Conservation (phyloP, 352 stramenopile genomes). For the Pythium monospermum region DNA sequence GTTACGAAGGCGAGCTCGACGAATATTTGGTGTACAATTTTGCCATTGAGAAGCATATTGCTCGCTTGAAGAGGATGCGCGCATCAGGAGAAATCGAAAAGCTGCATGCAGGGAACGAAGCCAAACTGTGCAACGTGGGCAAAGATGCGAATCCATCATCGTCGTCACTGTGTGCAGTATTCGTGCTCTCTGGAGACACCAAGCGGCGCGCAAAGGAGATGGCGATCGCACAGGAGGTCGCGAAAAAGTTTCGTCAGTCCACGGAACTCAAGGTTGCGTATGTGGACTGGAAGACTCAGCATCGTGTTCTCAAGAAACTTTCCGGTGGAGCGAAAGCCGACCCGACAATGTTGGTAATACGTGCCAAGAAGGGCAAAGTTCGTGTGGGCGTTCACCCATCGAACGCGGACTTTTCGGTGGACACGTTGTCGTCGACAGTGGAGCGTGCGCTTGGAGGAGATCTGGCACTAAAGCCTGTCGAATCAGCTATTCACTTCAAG, state of each 20-base stretch:
- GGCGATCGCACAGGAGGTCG: constrained; percentile 50
- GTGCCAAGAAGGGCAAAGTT: constrained; percentile 60
- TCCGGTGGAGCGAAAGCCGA: constrained; percentile 19
- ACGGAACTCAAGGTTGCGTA: constrained; percentile 58
- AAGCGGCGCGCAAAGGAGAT: constrained; percentile 39
- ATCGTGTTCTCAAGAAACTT: constrained; percentile 45
- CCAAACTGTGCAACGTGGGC: constrained; percentile 71
- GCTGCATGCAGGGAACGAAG: constrained; percentile 66
- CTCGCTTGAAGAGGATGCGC: constrained; percentile 57
- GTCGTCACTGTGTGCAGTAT: constrained; percentile 66
- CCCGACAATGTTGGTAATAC: constrained; percentile 54
- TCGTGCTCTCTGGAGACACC: constrained; percentile 56
- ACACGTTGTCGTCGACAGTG: constrained; percentile 59
- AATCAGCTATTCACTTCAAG: constrained; percentile 21
- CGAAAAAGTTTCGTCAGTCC: constrained; percentile 57
- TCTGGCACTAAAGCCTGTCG: constrained; percentile 34
- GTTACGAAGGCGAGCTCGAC: constrained; percentile 62
- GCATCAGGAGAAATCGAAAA: constrained; percentile 63
- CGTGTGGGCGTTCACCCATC: constrained; percentile 39
- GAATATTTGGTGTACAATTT: constrained; percentile 84
- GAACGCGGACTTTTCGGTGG: constrained; percentile 31
- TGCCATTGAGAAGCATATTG: constrained; percentile 77
- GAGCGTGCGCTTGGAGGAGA: constrained; percentile 71
- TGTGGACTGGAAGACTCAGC: constrained; percentile 69
- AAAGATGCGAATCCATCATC: constrained; percentile 41